phyloP scores from a whole-genome alignment of 1,284 basidiomycete genomes.

The Microbotryum violaceum region DNA sequence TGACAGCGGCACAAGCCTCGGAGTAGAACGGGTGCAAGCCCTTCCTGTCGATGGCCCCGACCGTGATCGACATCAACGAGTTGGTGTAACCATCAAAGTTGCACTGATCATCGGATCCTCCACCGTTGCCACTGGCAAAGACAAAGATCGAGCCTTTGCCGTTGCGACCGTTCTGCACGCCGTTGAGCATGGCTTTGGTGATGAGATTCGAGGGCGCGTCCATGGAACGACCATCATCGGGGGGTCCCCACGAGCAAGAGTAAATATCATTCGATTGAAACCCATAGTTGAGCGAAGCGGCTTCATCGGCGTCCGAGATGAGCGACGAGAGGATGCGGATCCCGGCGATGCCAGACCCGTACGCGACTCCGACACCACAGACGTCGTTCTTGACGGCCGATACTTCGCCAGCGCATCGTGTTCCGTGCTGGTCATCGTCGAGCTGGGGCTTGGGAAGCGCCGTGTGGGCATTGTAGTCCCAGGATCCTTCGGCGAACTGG shows the following conservation, averaged over 20 bases:
- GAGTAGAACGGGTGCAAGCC: constrained; percentile 95
- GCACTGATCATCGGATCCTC: constrained; percentile 85
- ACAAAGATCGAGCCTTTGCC: constrained; percentile 93
- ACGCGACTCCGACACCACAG: constrained; percentile 92
- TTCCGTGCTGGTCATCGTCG: constrained; percentile 91
- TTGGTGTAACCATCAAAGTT: constrained; percentile 99
- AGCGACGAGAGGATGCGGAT: constrained; percentile 91
- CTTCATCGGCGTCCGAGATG: constrained; percentile 98
- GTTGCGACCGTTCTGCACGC: constrained; percentile 78
- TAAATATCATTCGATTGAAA: constrained; percentile 90
- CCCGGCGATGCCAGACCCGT: constrained; percentile 82
- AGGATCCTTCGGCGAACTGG: constrained; percentile 80
- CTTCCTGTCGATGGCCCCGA: constrained; percentile 85
- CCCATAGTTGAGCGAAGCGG: constrained; percentile 84
- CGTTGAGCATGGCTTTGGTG: constrained; percentile 89
- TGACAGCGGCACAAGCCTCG: constrained; percentile 91
- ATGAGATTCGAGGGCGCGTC: constrained; percentile 89
- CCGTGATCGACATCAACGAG: constrained; percentile 91
- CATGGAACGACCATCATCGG: constrained; percentile 91
- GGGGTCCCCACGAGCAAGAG: constrained; percentile 84
- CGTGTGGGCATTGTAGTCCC: constrained; percentile 94
- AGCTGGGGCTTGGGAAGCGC: constrained; percentile 79
- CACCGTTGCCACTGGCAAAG: constrained; percentile 97
- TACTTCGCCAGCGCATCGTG: constrained; percentile 94
- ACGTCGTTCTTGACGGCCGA: constrained; percentile 93